These are phyloP conservation scores for Colletotrichum sp. DNA, from an alignment of 2,329 filamentous ascomycete species.

Conservation along the genomic window DNA sequence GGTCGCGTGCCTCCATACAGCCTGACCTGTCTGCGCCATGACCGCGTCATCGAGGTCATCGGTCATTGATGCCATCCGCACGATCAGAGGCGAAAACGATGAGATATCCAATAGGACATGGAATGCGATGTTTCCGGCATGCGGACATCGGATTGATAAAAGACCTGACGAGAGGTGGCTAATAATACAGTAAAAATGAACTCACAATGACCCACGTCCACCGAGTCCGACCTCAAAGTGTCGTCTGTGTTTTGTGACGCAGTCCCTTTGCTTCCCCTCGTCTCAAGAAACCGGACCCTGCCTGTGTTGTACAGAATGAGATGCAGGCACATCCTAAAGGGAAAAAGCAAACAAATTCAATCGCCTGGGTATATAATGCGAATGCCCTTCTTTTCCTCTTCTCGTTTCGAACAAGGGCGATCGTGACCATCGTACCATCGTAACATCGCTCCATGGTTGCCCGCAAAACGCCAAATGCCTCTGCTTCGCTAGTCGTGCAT, in stretches of 20 bases:
- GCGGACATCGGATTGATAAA: neutral
- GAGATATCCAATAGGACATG: neutral
- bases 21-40: neutral
- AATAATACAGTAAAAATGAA: neutral
- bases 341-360: neutral
- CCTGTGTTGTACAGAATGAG: neutral
- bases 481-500: neutral
- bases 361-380: slow-evolving; percentile 18
- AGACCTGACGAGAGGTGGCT: neutral
- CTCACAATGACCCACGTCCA: neutral
- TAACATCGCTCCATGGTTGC: neutral
- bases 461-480: neutral
- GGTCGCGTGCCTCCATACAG: neutral
- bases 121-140: neutral
- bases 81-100: neutral
- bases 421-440: neutral
- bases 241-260: neutral
- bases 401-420: neutral
- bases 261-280: neutral
- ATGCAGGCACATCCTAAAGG: neutral
- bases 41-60: neutral
- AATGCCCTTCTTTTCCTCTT: neutral
- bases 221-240: neutral
- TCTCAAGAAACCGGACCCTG: neutral
- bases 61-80: neutral